Evolutionary conservation across 768 basidiomycete genomes (phyloP), one percentile per base, ranked within the genome.

Genomic region (Suillus subaureus): DNA sequence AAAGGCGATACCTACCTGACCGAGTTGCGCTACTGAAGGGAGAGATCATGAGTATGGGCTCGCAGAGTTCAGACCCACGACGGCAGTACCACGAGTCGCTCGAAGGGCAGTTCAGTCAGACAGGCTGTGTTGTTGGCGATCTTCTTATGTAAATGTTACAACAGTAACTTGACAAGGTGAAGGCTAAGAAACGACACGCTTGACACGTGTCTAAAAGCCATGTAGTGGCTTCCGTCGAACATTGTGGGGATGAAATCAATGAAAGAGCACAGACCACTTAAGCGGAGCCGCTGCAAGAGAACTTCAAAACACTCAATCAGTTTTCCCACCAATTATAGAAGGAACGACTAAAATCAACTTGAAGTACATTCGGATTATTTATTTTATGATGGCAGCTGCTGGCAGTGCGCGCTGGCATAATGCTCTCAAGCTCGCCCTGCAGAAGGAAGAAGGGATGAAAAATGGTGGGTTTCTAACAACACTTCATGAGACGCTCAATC

Each of bases 401-500:
- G 33, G 68, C 39, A 65, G 72, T 43, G 83, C 82, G 49, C 79
- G 80, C 42, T 87, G 86, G 87, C 81, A 85, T 66, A 74, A 71
- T 4, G 78, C 79, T 0, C 79, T 87, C n/a, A 71, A 75, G 6
- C 75, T 75, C 35, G 84, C 84, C 6, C 67, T 87, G 6, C 67
- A 78, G 15, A 71, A 82, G 37, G 75, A 81, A 67, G 69, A 66
- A 73, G 79, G 65, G 77, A 69, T 49, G 82, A 84, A 45, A 74
- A 63, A 69, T 47, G 42, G 67, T 66, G 35, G 43, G 5, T 15
- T 15, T 26, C 13, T 26, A 43, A 42, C 45, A 26, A 57, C 37
- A 33, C 23, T 9, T 51, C 47, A 33, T 21, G 16, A 7, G n/a
- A n/a, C 28, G 47, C 1, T 55, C 42, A 21, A 28, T 18, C 16